Evolutionary conservation across 2,329 filamentous ascomycete genomes (phyloP), one percentile per base, ranked within the genome.

Genomic region (Fusarium aywerte): DNA sequence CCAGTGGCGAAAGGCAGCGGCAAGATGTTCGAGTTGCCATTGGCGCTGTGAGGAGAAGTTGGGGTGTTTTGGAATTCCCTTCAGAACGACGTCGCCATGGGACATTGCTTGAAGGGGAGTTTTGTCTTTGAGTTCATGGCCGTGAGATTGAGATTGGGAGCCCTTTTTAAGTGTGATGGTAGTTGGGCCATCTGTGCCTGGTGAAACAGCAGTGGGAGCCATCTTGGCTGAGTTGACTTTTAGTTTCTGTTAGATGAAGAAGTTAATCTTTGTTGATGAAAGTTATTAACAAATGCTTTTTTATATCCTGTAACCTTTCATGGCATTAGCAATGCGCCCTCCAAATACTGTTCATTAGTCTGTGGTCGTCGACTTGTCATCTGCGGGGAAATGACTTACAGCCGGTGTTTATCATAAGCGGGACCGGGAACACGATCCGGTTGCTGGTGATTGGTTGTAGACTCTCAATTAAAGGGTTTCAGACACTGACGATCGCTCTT

Each of bases 1-100:
- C 75, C 90, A 91, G 73, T 90, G 84, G 27, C 90, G 87, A 77
- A 92, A 92, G 5, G 87, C 88, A 5, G 85, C 84, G 8, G 88
- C 86, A 80, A 90, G 89, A 74, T 90, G 88, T 35, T 86, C 82
- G 5, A 90, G 80, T 48, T 73, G 72, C 73, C 73, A 74, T 38
- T 74, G 62, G n/a, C 74, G 64, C 11, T 76, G 70, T 0, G 67
- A 68, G 1, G 61, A 43, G 49, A 74, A 75, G 45, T 73, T 48
- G 3, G 65, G 60, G 33, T 72, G 67, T 1, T 49, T 65, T 1
- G 74, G 74, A 5, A 76, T 74, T 1, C 74, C 73, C 1, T 58
- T 23, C 3, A 73, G 43, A 33, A 73, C 69, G 4, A 73, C 63
- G 6, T 69, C 61, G 33, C 71, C 71, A 25, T 73, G 71, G 0